Evolutionary conservation across 768 basidiomycete genomes (phyloP).

Genomic region (Boletus insuetus): DNA sequence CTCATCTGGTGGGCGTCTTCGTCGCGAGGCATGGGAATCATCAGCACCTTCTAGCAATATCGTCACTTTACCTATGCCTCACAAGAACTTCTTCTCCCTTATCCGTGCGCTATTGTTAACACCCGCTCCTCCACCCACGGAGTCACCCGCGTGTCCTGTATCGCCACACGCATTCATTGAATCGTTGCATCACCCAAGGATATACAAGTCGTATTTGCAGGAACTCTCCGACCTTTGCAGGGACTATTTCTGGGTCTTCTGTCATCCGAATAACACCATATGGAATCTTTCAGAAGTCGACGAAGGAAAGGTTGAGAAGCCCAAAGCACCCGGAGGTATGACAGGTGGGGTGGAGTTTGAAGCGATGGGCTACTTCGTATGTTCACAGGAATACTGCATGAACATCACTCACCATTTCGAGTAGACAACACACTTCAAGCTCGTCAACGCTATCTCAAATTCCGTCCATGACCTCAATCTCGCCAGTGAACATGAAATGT

Average conservation of each 20-base stretch:
- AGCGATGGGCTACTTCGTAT: conserved; percentile 91
- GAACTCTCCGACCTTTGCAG: conserved; percentile 88
- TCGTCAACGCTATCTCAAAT: conserved; percentile 78
- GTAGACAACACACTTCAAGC: conserved; percentile 84
- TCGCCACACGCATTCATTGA: conserved; percentile 82
- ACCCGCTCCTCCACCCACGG: conserved; percentile 61
- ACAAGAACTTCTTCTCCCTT: conserved; percentile 69
- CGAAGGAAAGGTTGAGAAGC: conserved; percentile 81
- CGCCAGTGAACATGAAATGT: conserved; percentile 66
- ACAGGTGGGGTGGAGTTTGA: conserved; percentile 98
- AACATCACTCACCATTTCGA: conserved; percentile 6
- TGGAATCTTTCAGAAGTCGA: conserved; percentile 87
- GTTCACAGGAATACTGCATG: conserved; percentile 28
- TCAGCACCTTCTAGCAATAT: conserved; percentile 44
- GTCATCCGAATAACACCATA: conserved; percentile 89
- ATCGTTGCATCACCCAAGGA: conserved; percentile 60
- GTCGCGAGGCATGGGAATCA: conserved; percentile 59
- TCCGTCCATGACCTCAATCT: conserved; percentile 63
- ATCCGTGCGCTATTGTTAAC: conserved; percentile 75
- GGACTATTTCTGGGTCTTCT: conserved; percentile 97
- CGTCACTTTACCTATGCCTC: conserved; percentile 68
- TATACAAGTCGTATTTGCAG: conserved; percentile 78
- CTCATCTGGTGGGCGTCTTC: conserved; percentile 39
- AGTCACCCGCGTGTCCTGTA: conserved; percentile 58
- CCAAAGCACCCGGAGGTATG: conserved; percentile 94